Evolutionary conservation across 2,329 filamentous ascomycete genomes (phyloP), one percentile per base, ranked within the genome.

Genomic region (Blastomyces percursus): DNA sequence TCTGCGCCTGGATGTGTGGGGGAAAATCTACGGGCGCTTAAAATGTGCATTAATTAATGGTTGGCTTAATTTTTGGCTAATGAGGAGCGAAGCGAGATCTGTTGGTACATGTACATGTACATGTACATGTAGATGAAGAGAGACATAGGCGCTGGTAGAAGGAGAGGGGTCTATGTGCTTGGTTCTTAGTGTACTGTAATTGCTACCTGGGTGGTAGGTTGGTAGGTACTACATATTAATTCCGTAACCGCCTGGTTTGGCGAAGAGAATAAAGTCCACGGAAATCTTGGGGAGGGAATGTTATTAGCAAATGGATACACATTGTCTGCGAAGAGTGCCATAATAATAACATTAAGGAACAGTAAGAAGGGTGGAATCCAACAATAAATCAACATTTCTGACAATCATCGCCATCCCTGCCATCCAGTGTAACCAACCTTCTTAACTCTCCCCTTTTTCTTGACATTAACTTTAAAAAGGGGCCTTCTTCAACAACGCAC

Each of bases 401-500:
- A 50, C 30, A 50, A 40, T 56, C 60, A 55, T 62, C 16, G 66
- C 69, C 69, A 16, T 64, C 65, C 57, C 70, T 74, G 9, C 74
- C 72, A 2, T 73, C 73, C n/a, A 83, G 65, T 55, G 69, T 69
- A 19, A 76, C 66, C 64, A 76, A 64, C 38, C 67, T 71, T 66
- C 77, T 75, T 21, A 81, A 71, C 72, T 85, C 82, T 46, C 76
- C 76, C 0, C 79, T 80, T 2, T 70, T 60, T 32, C 64, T 69
- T 38, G 64, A 67, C 55, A 82, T 68, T 68, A 96, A 72, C 63
- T 84, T 83, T 1, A 81, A 75, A 73, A 87, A 96, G 0, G 73
- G 69, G 0, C 92, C 92, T 71, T 93, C 84, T 2, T 85, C 87
- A 7, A 90, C 83, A 1, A 83, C 78, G 2, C 83, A 81, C 0